Evolutionary conservation across 1,139 yeast genomes (phyloP).

Genomic region (Candida sojae): DNA sequence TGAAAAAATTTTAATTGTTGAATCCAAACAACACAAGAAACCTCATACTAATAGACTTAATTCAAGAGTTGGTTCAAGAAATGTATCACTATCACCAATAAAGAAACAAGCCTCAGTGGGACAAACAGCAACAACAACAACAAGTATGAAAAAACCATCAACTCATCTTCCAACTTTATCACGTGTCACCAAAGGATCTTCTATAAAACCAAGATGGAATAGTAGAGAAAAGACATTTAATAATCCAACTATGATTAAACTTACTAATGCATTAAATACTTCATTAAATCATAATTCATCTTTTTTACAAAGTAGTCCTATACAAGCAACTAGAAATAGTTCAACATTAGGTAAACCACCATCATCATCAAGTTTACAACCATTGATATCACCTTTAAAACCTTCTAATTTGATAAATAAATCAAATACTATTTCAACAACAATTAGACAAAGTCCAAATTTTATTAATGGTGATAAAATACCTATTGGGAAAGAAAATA

Average conservation of each 20-base stretch:
- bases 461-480: neutral
- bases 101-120: constrained; percentile 3
- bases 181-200: constrained; percentile 5
- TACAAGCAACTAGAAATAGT: constrained; percentile 13
- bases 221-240: constrained; percentile 10
- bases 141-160: constrained; percentile 6
- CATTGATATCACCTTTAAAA: constrained; percentile 32
- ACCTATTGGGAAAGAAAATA: constrained; percentile 17
- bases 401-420: constrained; percentile 3
- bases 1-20: constrained; percentile 42
- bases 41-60: constrained; percentile 5
- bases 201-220: constrained; percentile 7
- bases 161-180: constrained; percentile 9
- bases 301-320: constrained; percentile 21
- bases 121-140: neutral
- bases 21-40: constrained; percentile 31
- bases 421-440: neutral
- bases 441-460: neutral
- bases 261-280: constrained; percentile 22
- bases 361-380: constrained; percentile 21
- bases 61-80: constrained; percentile 2
- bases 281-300: constrained; percentile 14
- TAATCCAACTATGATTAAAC: constrained; percentile 19
- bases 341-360: constrained; percentile 15
- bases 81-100: constrained; percentile 2